These are phyloP conservation scores for Auricularia sp. DNA, from an alignment of 768 basidiomycete species.

Conservation along the genomic window DNA sequence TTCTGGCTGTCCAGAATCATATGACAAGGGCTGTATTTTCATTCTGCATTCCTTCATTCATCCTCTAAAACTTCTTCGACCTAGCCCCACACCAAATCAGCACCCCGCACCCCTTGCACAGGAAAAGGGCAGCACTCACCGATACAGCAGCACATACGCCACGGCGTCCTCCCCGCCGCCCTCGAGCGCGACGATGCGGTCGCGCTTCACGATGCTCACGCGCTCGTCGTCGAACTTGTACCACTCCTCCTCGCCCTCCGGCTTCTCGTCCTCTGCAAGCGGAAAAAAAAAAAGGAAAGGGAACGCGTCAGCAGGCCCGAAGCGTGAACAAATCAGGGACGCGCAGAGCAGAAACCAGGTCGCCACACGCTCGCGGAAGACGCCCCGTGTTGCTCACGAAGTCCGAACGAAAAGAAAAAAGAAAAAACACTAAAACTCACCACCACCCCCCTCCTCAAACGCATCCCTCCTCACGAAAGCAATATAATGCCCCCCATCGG, in stretches of 20 bases:
- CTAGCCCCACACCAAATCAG: neutral
- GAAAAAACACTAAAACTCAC: neutral
- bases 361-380: too few species aligned
- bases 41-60: too few species aligned
- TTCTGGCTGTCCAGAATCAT: too few species aligned
- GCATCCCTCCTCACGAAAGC: constrained; percentile 77
- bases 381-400: too few species aligned
- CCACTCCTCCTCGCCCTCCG: constrained; percentile 61
- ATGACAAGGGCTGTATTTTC: too few species aligned
- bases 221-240: constrained; percentile 97
- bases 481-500: constrained; percentile 94
- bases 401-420: constrained; percentile 5
- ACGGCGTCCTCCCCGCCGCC: constrained; percentile 88
- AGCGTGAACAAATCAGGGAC: too few species aligned
- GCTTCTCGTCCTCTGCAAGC: constrained; percentile 37
- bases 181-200: constrained; percentile 75
- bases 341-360: too few species aligned
- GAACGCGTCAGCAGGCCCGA: too few species aligned
- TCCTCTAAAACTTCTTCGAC: too few species aligned
- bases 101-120: neutral
- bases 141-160: constrained; percentile 85
- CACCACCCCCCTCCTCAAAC: constrained; percentile 37
- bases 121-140: constrained; percentile 14
- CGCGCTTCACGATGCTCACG: constrained; percentile 74
- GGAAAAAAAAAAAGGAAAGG: neutral